Conservation (phyloP, 169 alveolate genomes). For the Theileria sp. region DNA sequence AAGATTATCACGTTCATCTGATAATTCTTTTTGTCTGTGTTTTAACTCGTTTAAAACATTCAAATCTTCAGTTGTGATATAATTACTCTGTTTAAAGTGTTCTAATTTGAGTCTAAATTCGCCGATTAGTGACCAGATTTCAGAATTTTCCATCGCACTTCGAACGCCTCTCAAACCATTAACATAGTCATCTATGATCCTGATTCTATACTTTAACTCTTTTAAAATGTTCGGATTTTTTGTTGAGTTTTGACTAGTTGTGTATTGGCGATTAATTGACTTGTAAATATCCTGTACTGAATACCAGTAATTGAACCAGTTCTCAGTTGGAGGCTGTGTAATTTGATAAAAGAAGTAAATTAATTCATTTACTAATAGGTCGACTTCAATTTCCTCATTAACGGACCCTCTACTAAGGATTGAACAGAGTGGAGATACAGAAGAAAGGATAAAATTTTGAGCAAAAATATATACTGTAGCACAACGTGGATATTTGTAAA, state of each 20-base stretch:
- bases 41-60: conserved; percentile 16
- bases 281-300: conserved; percentile 50
- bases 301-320: conserved; percentile 64
- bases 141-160: conserved; percentile 22
- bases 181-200: conserved; percentile 48
- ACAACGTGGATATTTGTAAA: conserved; percentile 56
- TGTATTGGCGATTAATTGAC: conserved; percentile 13
- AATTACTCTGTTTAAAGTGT: conserved; percentile 39
- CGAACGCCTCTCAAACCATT: conserved; percentile 37
- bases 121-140: conserved; percentile 61
- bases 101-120: conserved; percentile 56
- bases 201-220: conserved; percentile 51
- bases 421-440: conserved; percentile 54
- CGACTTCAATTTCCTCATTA: conserved; percentile 18
- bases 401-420: conserved; percentile 31
- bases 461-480: conserved; percentile 47
- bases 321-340: conserved; percentile 59
- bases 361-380: conserved; percentile 39
- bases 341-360: conserved; percentile 54
- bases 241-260: neutral
- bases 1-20: conserved; percentile 52
- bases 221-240: neutral
- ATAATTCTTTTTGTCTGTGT: conserved; percentile 23
- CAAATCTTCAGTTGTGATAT: conserved; percentile 26
- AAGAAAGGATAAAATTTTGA: conserved; percentile 23